Evolutionary conservation across 306 rosid genomes (phyloP).

Genomic region (Sindora glabra): DNA sequence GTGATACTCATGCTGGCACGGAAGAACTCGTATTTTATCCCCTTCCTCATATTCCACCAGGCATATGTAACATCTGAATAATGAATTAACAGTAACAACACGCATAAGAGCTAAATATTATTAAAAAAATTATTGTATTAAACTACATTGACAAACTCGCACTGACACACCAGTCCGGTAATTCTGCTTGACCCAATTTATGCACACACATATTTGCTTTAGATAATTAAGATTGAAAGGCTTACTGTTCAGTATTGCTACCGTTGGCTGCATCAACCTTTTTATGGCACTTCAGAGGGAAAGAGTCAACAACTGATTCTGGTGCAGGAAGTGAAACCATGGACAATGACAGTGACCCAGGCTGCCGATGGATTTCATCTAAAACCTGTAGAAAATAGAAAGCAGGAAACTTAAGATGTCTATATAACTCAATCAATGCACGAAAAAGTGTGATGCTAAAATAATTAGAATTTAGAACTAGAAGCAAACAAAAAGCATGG

Average conservation of each 20-base stretch:
- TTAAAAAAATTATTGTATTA: too few relatives aligned
- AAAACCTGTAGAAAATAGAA: too few relatives aligned
- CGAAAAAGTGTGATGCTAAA: too few relatives aligned
- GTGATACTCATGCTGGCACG: constrained; percentile 89
- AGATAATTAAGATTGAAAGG: not conserved
- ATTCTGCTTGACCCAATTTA: not conserved
- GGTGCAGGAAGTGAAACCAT: constrained; percentile 93
- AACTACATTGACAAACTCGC: not conserved
- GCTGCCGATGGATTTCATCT: constrained; percentile 95
- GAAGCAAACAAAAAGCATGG: not conserved
- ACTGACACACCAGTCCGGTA: not conserved
- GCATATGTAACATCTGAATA: constrained; percentile 84
- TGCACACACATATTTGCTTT: not conserved
- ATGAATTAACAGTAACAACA: not conserved
- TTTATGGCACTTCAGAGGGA: constrained; percentile 71
- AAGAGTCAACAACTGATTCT: constrained; percentile 73
- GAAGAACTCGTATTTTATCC: constrained; percentile 88
- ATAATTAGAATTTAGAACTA: too few relatives aligned
- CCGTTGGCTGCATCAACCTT: constrained; percentile 40
- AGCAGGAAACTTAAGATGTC: too few relatives aligned
- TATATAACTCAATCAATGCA: too few relatives aligned
- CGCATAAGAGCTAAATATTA: too few relatives aligned
- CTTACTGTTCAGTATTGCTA: constrained; percentile 69
- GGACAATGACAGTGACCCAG: constrained; percentile 67
- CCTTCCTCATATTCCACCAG: constrained; percentile 92